phyloP scores from a whole-genome alignment of 805 yeast species.

The Yarrowia hollandica region DNA sequence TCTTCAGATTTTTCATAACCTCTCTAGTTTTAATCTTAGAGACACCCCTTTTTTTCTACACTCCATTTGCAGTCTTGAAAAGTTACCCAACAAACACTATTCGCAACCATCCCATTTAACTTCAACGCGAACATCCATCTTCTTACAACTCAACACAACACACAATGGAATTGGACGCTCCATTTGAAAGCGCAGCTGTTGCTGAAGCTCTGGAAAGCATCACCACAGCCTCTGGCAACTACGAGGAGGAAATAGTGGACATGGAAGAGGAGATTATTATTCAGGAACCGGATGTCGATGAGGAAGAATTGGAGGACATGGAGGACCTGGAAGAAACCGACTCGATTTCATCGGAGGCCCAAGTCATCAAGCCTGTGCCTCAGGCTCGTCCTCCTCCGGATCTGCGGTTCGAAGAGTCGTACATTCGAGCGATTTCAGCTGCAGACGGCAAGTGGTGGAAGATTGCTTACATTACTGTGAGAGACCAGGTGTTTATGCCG shows the following conservation, averaged over 20 bases:
- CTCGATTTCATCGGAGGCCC: neutral
- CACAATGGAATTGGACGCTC: neutral
- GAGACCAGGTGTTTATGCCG: constrained; percentile 42
- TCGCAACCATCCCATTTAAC: no score
- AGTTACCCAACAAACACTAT: no score
- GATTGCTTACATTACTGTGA: constrained; percentile 37
- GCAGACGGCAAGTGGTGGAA: constrained; percentile 38
- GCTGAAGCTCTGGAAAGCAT: neutral
- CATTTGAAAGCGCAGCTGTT: neutral
- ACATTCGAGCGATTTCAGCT: constrained; percentile 39
- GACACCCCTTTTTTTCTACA: neutral
- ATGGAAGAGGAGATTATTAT: neutral
- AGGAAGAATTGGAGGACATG: no score
- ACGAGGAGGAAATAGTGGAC: neutral
- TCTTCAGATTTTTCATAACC: no score
- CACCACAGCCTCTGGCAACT: neutral
- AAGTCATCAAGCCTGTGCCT: neutral
- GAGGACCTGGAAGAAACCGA: neutral
- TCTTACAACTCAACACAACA: neutral
- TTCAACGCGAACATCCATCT: neutral
- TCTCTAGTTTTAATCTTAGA: no score
- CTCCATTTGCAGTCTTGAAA: neutral
- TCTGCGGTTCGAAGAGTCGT: constrained; percentile 40
- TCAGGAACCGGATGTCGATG: neutral
- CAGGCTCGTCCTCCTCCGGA: constrained; percentile 34